Percentiles rank a stretch among this genome's conserved stretches.
phyloP scores from a whole-genome alignment of 139 green algal species.

The Chlamydomonas sp. region DNA sequence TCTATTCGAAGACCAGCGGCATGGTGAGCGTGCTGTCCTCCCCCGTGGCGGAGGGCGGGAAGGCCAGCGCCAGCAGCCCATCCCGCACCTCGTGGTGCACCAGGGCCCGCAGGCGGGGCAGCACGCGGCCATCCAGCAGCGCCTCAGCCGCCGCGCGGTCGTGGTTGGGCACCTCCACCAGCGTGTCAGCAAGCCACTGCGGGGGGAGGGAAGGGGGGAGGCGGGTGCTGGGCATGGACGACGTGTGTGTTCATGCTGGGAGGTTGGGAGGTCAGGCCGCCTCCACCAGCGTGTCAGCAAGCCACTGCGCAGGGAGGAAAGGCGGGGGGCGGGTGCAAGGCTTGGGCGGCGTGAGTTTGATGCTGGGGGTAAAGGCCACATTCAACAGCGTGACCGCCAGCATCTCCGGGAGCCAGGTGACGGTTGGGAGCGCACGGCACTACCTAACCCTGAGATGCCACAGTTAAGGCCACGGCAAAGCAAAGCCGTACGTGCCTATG shows the following conservation, averaged over 20 bases:
- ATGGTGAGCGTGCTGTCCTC: conserved; percentile 38
- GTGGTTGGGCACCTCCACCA: conserved; percentile 34
- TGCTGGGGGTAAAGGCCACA: conserved; percentile 25
- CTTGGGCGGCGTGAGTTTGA: conserved; percentile 52
- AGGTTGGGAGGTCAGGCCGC: conserved; percentile 32
- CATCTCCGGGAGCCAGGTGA: background rate
- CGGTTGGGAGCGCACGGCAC: background rate
- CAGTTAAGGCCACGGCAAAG: background rate
- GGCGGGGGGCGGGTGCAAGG: conserved; percentile 5
- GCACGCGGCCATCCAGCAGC: conserved; percentile 21
- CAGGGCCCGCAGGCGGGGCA: conserved; percentile 35
- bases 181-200: conserved; percentile 31
- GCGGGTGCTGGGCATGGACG: conserved; percentile 44
- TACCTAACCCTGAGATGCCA: no score
- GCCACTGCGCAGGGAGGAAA: background rate
- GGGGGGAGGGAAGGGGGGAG: background rate
- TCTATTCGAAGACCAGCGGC: conserved; percentile 32
- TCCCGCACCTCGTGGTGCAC: conserved; percentile 39
- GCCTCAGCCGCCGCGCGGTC: conserved; percentile 13
- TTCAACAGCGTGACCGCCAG: conserved; percentile 22
- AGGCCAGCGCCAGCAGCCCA: conserved; percentile 15
- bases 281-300: conserved; percentile 44
- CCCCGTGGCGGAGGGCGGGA: background rate
- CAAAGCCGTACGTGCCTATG: background rate
- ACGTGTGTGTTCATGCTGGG: conserved; percentile 46